Evolutionary conservation across 2,329 filamentous ascomycete genomes (phyloP).

Genomic region (Lasiodiplodia gonubiensis): DNA sequence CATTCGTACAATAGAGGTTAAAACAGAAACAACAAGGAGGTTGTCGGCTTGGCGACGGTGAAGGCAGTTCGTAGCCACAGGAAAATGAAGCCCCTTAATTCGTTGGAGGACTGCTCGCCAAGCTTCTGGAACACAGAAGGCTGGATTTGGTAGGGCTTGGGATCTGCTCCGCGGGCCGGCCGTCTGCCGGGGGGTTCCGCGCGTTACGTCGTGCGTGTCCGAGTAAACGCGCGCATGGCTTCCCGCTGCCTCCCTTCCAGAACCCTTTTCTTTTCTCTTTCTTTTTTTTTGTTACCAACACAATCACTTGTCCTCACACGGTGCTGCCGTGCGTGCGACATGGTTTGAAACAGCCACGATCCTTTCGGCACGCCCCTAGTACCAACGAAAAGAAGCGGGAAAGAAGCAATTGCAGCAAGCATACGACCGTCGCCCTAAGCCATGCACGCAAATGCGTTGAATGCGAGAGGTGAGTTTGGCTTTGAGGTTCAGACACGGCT

Average conservation of each 20-base stretch:
- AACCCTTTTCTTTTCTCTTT: slow-evolving; percentile 4
- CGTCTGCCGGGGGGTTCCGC: not conserved
- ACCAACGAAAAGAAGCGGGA: not conserved
- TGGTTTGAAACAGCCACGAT: slow-evolving; percentile 7
- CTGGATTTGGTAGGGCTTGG: not conserved
- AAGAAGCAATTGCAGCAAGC: not conserved
- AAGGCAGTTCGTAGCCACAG: not conserved
- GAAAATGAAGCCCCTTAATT: not conserved
- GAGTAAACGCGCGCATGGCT: slow-evolving; percentile 4
- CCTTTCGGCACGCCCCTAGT: slow-evolving; percentile 2
- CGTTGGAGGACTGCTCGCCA: not conserved
- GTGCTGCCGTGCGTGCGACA: not conserved
- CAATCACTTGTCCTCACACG: not conserved
- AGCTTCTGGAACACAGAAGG: slow-evolving; percentile 10
- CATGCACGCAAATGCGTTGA: slow-evolving; percentile 15
- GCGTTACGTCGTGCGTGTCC: slow-evolving; percentile 17
- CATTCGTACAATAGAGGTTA: not conserved
- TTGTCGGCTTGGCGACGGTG: not conserved
- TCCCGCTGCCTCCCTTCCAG: not conserved
- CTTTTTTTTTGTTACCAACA: not conserved
- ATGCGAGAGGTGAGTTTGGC: slow-evolving; percentile 4
- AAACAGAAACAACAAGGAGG: not conserved
- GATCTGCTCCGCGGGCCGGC: slow-evolving; percentile 8
- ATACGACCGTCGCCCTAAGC: slow-evolving; percentile 8
- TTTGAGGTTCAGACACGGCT: not conserved